Evolutionary conservation across 225 moss, liverwort and hornwort species (phyloP).

Genomic region (Rhytidiadelphus loreus): DNA sequence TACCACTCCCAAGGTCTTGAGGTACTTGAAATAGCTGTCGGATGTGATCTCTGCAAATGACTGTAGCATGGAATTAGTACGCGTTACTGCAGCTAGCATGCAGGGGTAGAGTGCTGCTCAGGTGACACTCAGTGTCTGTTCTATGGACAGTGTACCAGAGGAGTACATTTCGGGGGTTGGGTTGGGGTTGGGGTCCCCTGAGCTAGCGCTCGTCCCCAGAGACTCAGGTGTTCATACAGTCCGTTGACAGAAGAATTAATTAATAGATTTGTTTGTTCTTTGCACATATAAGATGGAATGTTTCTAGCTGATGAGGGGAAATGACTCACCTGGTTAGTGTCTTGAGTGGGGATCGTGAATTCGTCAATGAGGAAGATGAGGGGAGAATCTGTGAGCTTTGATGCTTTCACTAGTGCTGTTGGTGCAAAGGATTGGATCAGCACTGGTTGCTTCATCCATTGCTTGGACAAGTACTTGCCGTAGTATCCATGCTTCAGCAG

Average conservation of each 20-base stretch:
- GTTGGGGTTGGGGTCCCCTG: not conserved
- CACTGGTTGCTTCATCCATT: constrained; percentile 57
- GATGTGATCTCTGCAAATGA: constrained; percentile 61
- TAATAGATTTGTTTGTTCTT: not conserved
- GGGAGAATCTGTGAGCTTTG: constrained; percentile 54
- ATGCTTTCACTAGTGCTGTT: constrained; percentile 45
- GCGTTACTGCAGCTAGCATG: not conserved
- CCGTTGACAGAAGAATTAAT: not conserved
- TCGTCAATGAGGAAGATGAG: constrained; percentile 79
- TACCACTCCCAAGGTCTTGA: constrained; percentile 50
- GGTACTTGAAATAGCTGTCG: constrained; percentile 59
- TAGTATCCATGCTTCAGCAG: constrained; percentile 54
- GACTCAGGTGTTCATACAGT: not conserved
- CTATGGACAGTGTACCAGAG: not conserved
- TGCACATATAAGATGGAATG: not conserved
- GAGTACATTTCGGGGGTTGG: not conserved
- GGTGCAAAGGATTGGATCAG: constrained; percentile 95
- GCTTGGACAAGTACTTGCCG: constrained; percentile 56
- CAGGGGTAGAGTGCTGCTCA: not conserved
- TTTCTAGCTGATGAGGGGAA: not conserved
- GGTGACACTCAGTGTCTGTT: not conserved
- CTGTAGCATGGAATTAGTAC: constrained; percentile 12
- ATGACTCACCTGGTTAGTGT: constrained; percentile 61
- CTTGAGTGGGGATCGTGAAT: constrained; percentile 46
- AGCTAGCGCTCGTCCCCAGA: not conserved